phyloP scores from a whole-genome alignment of 495 filamentous ascomycete genomes.

The Penicillium fimorum region DNA sequence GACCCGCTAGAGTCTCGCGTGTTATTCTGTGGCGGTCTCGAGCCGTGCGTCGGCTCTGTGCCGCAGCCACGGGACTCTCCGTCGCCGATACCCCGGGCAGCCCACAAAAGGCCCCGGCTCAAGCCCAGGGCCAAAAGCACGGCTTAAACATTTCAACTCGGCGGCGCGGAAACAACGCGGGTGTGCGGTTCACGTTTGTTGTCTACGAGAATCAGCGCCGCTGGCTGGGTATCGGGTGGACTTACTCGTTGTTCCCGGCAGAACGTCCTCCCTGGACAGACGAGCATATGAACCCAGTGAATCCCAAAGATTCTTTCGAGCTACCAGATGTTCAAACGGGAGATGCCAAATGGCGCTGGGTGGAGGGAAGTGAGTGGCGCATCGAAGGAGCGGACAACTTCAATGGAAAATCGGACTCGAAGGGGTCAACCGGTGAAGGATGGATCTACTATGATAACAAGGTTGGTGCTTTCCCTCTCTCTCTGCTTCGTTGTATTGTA shows the following conservation, averaged over 20 bases:
- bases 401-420: conserved; percentile 33
- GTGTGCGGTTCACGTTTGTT: conserved; percentile 92
- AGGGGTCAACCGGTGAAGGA: conserved; percentile 62
- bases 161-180: conserved; percentile 58
- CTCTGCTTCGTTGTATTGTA: neutral
- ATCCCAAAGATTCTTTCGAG: conserved; percentile 76
- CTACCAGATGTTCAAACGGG: conserved; percentile 83
- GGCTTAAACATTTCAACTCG: conserved; percentile 50
- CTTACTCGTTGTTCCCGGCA: conserved; percentile 80
- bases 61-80: conserved; percentile 73
- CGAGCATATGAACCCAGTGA: conserved; percentile 81
- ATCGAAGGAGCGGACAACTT: conserved; percentile 71
- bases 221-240: conserved; percentile 96
- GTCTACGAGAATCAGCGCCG: conserved; percentile 95
- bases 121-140: conserved; percentile 43
- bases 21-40: conserved; percentile 88
- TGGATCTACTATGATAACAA: conserved; percentile 99
- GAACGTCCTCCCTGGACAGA: conserved; percentile 93
- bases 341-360: conserved; percentile 86
- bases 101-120: conserved; percentile 33
- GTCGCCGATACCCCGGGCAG: conserved; percentile 50
- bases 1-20: conserved; percentile 79
- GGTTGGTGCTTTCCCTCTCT: conserved; percentile 45
- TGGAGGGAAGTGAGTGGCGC: conserved; percentile 76
- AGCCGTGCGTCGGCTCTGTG: conserved; percentile 62